Evolutionary conservation across 2,329 filamentous ascomycete species (phyloP), one percentile per base, ranked within the genome.

Genomic region (Macrophomina pseudophaseolina): DNA sequence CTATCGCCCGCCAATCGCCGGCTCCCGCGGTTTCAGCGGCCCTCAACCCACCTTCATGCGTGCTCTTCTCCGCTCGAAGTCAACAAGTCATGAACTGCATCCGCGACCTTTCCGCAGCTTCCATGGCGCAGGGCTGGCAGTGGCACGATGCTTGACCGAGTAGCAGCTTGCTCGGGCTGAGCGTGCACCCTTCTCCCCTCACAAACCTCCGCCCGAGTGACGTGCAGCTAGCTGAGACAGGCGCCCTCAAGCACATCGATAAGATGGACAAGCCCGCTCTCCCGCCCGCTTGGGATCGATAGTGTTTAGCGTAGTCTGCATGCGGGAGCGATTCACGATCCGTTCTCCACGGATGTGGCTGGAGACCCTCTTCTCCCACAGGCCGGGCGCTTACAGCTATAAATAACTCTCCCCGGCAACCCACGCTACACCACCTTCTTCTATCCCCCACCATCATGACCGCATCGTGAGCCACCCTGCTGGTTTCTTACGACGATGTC

Each of bases 271-370:
- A 48, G 56, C 56, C 58, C 42, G 56, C 56, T 16, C 58, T 23
- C 23, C 23, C 54, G 56, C 56, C 28, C 58, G 46, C 32, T 48
- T 32, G 58, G 58, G 58, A 62, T 62, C 42, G 58, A 62, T 62
- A 62, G 44, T 62, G 58, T 62, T 49, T 62, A 62, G 42, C 58
- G 58, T 62, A 44, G 58, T 44, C 58, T 62, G 58, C 58, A 49
- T 49, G 58, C 58, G 60, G 60, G 60, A 53, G 49, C 60, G 60
- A 64, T 64, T 44, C 60, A 64, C 46, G 49, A 64, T 53, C 60
- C 60, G 60, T 64, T 32, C 60, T 64, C 60, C 60, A 30, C 60
- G 60, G 60, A 52, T 64, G 60, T 64, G 60, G 60, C 60, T 64
- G 60, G 49, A 64, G 46, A 52, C 46, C 48, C 46, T 52, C 48